A percentile compares a stretch with the other conserved stretches of the same genome.
Evolutionary conservation across 2,329 filamentous ascomycete genomes (phyloP).

Genomic region (Passalora sequoiae): DNA sequence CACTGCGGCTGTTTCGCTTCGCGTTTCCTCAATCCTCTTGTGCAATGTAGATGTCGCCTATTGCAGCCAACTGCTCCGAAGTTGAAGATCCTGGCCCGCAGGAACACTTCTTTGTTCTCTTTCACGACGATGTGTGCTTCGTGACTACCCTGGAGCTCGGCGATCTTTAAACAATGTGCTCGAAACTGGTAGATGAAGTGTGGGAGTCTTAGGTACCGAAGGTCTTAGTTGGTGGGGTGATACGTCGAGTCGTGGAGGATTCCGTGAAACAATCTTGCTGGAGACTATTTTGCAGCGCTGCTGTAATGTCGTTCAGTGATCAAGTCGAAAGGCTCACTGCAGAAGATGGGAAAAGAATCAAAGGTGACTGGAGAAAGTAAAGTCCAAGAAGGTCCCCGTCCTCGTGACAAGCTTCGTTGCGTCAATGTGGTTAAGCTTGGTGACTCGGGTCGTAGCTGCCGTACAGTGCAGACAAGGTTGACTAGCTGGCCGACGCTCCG

Average conservation of each 20-base stretch:
- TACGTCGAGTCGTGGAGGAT: too few relatives aligned
- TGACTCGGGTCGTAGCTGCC: slow-evolving; percentile 1
- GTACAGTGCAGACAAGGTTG: slow-evolving; percentile 1
- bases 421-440: too few relatives aligned
- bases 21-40: background rate
- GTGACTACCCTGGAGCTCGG: too few relatives aligned
- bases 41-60: background rate
- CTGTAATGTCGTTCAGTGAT: background rate
- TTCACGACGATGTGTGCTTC: too few relatives aligned
- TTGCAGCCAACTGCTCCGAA: background rate
- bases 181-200: background rate
- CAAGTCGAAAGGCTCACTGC: background rate
- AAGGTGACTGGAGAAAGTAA: background rate
- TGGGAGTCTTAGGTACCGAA: background rate
- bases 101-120: slow-evolving; percentile 1
- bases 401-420: slow-evolving; percentile 1
- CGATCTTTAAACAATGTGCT: background rate
- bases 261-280: too few relatives aligned
- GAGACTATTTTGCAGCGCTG: background rate
- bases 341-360: background rate
- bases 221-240: background rate
- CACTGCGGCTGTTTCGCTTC: background rate
- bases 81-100: slow-evolving; percentile 2
- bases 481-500: background rate
- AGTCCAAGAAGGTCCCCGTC: background rate